phyloP scores from a whole-genome alignment of 192 early-diverging fungal genomes.

The Cetraspora pellucida region DNA sequence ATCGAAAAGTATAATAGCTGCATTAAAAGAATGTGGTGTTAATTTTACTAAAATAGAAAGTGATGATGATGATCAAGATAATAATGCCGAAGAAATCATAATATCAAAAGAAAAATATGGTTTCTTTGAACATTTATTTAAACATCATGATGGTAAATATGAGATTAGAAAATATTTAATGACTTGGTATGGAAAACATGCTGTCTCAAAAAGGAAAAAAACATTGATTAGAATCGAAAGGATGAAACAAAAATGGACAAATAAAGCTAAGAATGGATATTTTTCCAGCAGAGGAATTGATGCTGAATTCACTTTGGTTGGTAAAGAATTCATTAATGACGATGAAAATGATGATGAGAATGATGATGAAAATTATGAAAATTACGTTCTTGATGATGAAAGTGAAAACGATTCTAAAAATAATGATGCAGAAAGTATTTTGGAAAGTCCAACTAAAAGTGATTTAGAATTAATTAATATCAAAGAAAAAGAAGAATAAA shows the following conservation, averaged over 20 bases:
- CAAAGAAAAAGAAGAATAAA: too few species aligned
- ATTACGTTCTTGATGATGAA: too few species aligned
- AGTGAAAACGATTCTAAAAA: too few species aligned
- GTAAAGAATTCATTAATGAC: too few species aligned
- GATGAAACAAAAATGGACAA: not conserved
- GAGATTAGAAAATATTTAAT: not conserved
- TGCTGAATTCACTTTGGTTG: too few species aligned
- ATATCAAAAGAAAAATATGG: not conserved
- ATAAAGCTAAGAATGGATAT: too few species aligned
- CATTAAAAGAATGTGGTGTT: slow-evolving; percentile 13
- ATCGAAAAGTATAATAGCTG: not conserved
- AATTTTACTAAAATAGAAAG: not conserved
- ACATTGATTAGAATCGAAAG: not conserved
- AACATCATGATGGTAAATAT: not conserved
- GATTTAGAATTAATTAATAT: too few species aligned
- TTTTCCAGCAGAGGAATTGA: too few species aligned
- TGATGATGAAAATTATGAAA: too few species aligned
- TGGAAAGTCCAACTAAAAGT: too few species aligned
- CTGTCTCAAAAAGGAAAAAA: not conserved
- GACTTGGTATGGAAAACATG: not conserved
- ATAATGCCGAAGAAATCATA: not conserved
- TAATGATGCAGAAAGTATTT: too few species aligned
- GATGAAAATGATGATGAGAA: too few species aligned
- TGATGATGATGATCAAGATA: not conserved
- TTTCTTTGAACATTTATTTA: not conserved